These are phyloP conservation scores for Trichoderma brevicompactum DNA, from an alignment of 2,329 filamentous ascomycete species.

Conservation along the genomic window DNA sequence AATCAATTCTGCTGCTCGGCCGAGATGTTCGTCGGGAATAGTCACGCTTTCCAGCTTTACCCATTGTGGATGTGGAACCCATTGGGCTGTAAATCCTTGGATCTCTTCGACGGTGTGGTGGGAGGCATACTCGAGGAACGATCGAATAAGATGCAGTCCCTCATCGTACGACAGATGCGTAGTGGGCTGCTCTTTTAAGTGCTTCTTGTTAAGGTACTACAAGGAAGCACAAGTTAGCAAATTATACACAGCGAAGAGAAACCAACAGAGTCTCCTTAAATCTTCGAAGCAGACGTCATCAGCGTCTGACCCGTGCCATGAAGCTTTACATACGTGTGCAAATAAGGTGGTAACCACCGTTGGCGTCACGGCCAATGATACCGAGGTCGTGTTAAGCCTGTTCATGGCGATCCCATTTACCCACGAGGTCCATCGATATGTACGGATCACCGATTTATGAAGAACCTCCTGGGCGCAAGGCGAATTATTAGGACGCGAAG, in stretches of 20 bases:
- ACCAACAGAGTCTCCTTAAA: background rate
- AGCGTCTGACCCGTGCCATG: background rate
- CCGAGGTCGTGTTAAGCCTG: conserved; percentile 75
- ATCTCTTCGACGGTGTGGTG: conserved; percentile 91
- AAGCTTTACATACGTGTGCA: conserved; percentile 68
- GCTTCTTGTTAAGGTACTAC: conserved; percentile 81
- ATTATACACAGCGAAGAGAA: background rate
- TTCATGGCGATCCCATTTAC: conserved; percentile 44
- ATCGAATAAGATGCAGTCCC: conserved; percentile 82
- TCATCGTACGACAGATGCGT: conserved; percentile 94
- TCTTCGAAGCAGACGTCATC: background rate
- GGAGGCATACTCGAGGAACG: conserved; percentile 83
- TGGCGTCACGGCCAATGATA: conserved; percentile 83
- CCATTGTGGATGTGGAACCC: conserved; percentile 89
- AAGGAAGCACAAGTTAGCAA: conserved; percentile 1
- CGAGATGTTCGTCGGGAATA: conserved; percentile 67
- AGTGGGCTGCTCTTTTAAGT: conserved; percentile 77
- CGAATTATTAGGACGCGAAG: background rate
- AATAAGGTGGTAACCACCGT: conserved; percentile 86
- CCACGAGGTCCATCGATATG: conserved; percentile 6
- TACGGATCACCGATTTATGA: conserved; percentile 5
- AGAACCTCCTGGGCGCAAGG: background rate
- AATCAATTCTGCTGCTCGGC: conserved; percentile 68
- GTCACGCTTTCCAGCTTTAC: conserved; percentile 73
- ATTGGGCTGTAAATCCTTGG: conserved; percentile 88